Base-by-base conservation (phyloP, 1,139 yeast species). In the Eremothecium coryli region DNA sequence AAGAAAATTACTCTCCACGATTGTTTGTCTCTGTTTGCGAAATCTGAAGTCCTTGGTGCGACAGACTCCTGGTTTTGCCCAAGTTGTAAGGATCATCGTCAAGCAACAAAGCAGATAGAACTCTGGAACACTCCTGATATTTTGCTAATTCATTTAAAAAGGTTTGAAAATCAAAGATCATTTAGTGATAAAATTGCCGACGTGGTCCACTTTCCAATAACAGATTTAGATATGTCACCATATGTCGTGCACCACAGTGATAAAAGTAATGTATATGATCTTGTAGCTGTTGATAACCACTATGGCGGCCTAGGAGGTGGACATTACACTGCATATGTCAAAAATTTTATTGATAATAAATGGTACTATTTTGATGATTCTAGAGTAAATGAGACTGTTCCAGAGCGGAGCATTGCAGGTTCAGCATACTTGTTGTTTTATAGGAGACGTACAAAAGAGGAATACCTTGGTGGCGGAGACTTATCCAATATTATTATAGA, bases 261-360 rank as follows among this genome's bases (percentile, higher is more conserved):
- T 13, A 59, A 59, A 9, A 61, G 60, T 6, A 28, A 50, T 6
- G 56, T 84, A 0, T 90, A 90, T 56, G 98, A 90, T 54, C 65
- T 90, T 46, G 70, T 84, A 50, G 97, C 93, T 0, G 96, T 90
- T 17, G 97, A 88, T 55, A 88, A 88, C 56, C 98, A 90, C 55
- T 88, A 70, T 54, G 98, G 98, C 37, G 96, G 97, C 0, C 66
- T 90, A 21, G 97, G 97, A 1, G 98, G 98, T 5, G 98, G 98
- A 3, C 98, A 90, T 61, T 90, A 90, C 56, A 90, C 98, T 1
- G 85, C 97, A 0, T 79, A 76, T 48, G 96, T 73, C 1, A 80
- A 79, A 56, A 88, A 88, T 52, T 79, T 76, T 57, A 66, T 75
- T 32, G 94, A 84, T 49, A 62, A 64, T 20, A 67, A 76, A 44